These are phyloP conservation scores for Asterophora lycoperdoides DNA, from an alignment of 768 basidiomycete genomes.

Conservation along the genomic window DNA sequence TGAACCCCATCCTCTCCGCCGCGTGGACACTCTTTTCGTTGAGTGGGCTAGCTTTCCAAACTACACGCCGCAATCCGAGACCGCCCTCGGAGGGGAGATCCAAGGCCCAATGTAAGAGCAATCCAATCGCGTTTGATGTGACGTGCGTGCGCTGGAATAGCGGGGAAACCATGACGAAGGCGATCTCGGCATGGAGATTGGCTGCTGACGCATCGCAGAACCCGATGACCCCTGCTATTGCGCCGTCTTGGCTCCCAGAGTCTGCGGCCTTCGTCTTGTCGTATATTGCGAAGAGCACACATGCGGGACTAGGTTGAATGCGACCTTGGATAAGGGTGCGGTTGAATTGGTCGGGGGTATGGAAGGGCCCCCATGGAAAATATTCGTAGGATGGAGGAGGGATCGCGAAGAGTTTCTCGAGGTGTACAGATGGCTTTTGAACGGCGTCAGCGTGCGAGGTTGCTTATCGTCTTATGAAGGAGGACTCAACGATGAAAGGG, in stretches of 20 bases:
- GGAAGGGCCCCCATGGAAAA: constrained; percentile 49
- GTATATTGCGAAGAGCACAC: constrained; percentile 47
- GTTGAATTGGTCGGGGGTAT: constrained; percentile 31
- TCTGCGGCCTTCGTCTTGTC: constrained; percentile 39
- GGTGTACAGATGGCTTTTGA: constrained; percentile 42
- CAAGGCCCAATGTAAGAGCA: constrained; percentile 46
- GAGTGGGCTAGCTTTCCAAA: constrained; percentile 50
- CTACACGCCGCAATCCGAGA: constrained; percentile 56
- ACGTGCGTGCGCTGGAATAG: constrained; percentile 63
- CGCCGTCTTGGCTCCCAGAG: constrained; percentile 14
- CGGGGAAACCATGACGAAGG: constrained; percentile 49
- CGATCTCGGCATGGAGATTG: constrained; percentile 50
- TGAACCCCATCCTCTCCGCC: constrained; percentile 60
- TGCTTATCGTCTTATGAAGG: background rate
- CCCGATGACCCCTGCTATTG: constrained; percentile 51
- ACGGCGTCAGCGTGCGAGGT: background rate
- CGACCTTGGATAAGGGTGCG: constrained; percentile 30
- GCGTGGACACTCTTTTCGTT: constrained; percentile 46
- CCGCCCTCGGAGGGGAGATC: constrained; percentile 37
- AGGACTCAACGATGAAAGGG: constrained; percentile 43
- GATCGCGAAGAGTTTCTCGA: constrained; percentile 31
- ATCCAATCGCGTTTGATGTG: constrained; percentile 47
- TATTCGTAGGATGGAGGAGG: constrained; percentile 39
- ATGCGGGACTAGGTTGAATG: constrained; percentile 31
- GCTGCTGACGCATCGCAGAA: constrained; percentile 40